phyloP scores from a whole-genome alignment of 441 rosid genomes.

The Breynia disticha region DNA sequence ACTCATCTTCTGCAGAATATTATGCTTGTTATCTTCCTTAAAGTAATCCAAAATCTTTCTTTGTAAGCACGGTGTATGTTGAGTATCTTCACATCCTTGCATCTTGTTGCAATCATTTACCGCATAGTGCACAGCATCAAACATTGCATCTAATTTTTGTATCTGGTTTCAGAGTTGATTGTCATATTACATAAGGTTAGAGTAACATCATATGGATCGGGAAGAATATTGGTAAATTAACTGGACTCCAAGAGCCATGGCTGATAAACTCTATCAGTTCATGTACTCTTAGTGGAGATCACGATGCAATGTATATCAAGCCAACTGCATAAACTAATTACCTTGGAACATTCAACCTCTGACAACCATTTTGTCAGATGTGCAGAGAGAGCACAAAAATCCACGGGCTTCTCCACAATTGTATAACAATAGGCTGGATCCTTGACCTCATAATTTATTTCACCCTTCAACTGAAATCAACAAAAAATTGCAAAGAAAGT shows the following conservation, averaged over 20 bases:
- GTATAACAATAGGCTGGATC: slow-evolving; percentile 78
- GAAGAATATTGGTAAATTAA: too few species aligned
- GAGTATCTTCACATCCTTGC: slow-evolving; percentile 33
- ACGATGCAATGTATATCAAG: slow-evolving; percentile 3
- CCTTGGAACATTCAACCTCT: slow-evolving; percentile 76
- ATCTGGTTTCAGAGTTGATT: slow-evolving; percentile 23
- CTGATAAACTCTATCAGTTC: too few species aligned
- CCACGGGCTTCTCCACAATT: slow-evolving; percentile 43
- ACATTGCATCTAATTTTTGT: slow-evolving; percentile 43
- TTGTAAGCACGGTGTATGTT: slow-evolving; percentile 51
- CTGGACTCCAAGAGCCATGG: too few species aligned
- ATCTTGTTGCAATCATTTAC: slow-evolving; percentile 31
- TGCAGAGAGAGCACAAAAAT: slow-evolving; percentile 54
- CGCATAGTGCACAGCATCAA: slow-evolving; percentile 35
- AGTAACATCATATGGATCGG: too few species aligned
- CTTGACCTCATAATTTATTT: slow-evolving; percentile 71
- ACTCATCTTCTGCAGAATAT: slow-evolving; percentile 27
- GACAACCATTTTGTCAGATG: slow-evolving; percentile 71
- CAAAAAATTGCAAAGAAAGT: slow-evolving; percentile 10
- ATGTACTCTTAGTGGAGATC: neutral
- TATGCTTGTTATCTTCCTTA: slow-evolving; percentile 20
- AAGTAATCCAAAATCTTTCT: slow-evolving; percentile 51
- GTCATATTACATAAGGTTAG: too few species aligned
- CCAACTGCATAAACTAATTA: slow-evolving; percentile 21
- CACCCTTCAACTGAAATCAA: slow-evolving; percentile 58